phyloP scores from a whole-genome alignment of 148 eudicot species.

The Heliamphora exappendiculata region DNA sequence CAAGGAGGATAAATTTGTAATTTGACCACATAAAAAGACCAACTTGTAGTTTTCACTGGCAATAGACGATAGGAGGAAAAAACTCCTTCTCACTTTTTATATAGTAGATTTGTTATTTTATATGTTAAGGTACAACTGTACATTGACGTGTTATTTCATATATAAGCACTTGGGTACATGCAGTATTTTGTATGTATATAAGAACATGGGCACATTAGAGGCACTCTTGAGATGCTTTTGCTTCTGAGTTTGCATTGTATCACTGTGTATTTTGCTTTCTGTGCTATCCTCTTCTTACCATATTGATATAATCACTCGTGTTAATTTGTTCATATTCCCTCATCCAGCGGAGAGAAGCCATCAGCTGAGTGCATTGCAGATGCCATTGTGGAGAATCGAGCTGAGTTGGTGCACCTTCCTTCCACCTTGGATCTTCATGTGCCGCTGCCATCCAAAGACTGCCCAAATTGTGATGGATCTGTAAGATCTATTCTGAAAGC shows the following conservation, averaged over 20 bases:
- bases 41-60: too few relatives aligned
- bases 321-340: constrained; percentile 10
- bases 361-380: constrained; percentile 71
- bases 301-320: not conserved
- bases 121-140: too few relatives aligned
- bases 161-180: too few relatives aligned
- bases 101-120: too few relatives aligned
- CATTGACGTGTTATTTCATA: too few relatives aligned
- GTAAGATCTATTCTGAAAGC: constrained; percentile 35
- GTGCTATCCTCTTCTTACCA: not conserved
- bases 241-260: not conserved
- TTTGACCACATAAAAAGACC: too few relatives aligned
- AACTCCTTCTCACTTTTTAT: too few relatives aligned
- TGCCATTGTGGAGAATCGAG: constrained; percentile 79
- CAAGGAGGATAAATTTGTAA: too few relatives aligned
- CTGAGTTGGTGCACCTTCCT: constrained; percentile 79
- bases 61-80: too few relatives aligned
- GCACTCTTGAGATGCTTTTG: not conserved
- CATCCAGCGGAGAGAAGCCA: constrained; percentile 75
- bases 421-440: constrained; percentile 53
- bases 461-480: constrained; percentile 82
- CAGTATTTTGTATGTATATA: too few relatives aligned
- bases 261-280: not conserved
- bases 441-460: constrained; percentile 79
- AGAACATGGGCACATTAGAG: not conserved